Evolutionary conservation across 169 alveolate species (phyloP).

Genomic region (Neospora caninum): DNA sequence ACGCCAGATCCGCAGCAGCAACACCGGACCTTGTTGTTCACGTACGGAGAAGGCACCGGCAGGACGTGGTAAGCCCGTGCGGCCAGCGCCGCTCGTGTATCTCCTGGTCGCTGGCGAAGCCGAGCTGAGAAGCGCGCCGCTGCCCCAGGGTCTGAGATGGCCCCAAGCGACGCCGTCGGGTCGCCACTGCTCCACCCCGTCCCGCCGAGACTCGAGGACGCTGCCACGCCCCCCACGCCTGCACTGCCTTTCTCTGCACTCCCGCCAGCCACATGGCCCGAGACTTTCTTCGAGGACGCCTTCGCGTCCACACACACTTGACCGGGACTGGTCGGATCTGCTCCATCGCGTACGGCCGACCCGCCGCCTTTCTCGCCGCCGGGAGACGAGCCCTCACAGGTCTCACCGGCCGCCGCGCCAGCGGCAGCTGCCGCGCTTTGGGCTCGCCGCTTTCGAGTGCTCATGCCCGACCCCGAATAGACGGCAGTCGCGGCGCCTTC

Average conservation of each 20-base stretch:
- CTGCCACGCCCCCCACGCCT: background rate
- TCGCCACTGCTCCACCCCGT: background rate
- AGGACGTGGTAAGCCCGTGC: background rate
- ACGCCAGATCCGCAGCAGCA: background rate
- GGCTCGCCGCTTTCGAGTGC: slow-evolving; percentile 19
- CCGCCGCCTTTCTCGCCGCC: background rate
- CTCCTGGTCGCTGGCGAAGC: slow-evolving; percentile 13
- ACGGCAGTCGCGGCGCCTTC: background rate
- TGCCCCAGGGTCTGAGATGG: background rate
- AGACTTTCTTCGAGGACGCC: background rate
- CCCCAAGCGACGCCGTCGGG: background rate
- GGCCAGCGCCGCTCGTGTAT: background rate
- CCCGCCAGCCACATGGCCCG: background rate
- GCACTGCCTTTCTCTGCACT: background rate
- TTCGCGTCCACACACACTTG: background rate
- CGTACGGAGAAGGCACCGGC: background rate
- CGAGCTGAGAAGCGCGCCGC: slow-evolving; percentile 1
- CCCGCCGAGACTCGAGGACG: background rate
- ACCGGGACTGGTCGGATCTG: background rate
- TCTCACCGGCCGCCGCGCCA: background rate
- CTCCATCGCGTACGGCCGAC: background rate
- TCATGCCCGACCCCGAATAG: background rate
- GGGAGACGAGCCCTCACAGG: background rate
- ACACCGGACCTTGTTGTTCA: background rate
- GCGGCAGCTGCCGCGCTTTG: background rate